Evolutionary conservation across 129 eudicot species (phyloP).

Genomic region (Deinandra increscens): DNA sequence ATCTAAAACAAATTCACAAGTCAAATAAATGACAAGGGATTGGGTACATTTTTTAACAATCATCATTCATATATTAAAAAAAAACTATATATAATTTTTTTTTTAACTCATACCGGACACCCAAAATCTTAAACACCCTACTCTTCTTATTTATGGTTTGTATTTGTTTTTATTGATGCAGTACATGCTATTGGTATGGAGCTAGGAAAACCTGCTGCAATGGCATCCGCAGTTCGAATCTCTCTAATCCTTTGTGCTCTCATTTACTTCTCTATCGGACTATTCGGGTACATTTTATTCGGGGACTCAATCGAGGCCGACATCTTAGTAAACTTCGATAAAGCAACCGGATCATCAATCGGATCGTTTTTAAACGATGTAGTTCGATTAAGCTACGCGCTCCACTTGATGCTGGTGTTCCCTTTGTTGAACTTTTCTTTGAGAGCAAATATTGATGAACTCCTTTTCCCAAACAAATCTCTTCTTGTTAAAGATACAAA

Average conservation of each 20-base stretch:
- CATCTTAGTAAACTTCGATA: constrained; percentile 83
- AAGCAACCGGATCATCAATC: constrained; percentile 45
- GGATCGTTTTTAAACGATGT: constrained; percentile 55
- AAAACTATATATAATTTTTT: no score
- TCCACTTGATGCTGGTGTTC: constrained; percentile 88
- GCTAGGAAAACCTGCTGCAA: constrained; percentile 69
- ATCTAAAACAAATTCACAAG: no score
- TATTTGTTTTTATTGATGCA: constrained; percentile 26
- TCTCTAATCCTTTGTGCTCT: constrained; percentile 68
- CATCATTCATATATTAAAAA: no score
- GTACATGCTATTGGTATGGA: constrained; percentile 88
- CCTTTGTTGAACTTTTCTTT: constrained; percentile 80
- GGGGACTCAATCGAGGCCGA: constrained; percentile 79
- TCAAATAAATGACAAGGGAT: no score
- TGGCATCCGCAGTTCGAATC: constrained; percentile 75
- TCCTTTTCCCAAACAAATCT: constrained; percentile 62
- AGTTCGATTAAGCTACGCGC: constrained; percentile 82
- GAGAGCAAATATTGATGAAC: constrained; percentile 69
- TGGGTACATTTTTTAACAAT: no score
- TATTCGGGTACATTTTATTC: constrained; percentile 78
- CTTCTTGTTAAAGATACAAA: constrained; percentile 46
- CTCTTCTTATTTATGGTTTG: no score
- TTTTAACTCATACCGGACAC: no score
- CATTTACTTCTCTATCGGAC: constrained; percentile 75
- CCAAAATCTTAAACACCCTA: no score